phyloP scores from a whole-genome alignment of 345 rosid species.

The Barbarea vulgaris region DNA sequence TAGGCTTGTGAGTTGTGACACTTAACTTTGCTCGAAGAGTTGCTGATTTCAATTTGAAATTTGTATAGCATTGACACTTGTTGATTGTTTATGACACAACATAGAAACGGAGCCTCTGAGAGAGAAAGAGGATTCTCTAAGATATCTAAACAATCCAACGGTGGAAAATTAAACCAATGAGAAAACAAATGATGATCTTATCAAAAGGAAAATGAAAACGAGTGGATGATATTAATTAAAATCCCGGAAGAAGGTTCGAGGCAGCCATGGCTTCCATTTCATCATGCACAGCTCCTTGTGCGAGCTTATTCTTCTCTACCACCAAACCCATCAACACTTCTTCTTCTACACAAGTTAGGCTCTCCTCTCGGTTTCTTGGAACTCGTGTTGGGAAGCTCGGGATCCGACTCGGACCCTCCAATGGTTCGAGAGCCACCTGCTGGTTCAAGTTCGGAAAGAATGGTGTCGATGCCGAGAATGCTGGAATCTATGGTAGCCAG shows the following conservation, averaged over 20 bases:
- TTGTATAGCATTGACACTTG: not conserved
- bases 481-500: slow-evolving; percentile 95
- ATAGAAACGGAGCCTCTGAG: not conserved
- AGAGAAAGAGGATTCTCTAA: slow-evolving; percentile 12
- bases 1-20: slow-evolving; percentile 3
- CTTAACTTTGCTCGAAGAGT: slow-evolving; percentile 1
- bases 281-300: slow-evolving; percentile 44
- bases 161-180: slow-evolving; percentile 35
- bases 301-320: slow-evolving; percentile 28
- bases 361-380: slow-evolving; percentile 64
- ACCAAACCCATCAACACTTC: slow-evolving; percentile 42
- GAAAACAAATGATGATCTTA: slow-evolving; percentile 29
- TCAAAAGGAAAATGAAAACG: slow-evolving; percentile 1
- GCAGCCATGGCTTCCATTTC: slow-evolving; percentile 51
- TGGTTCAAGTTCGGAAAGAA: slow-evolving; percentile 90
- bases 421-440: slow-evolving; percentile 68
- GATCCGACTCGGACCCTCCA: slow-evolving; percentile 62
- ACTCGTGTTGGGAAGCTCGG: slow-evolving; percentile 32
- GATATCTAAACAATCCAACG: slow-evolving; percentile 47
- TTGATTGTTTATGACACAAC: not conserved
- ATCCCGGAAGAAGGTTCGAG: slow-evolving; percentile 4
- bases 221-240: slow-evolving; percentile 29
- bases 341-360: slow-evolving; percentile 35
- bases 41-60: not conserved
- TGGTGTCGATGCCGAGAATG: slow-evolving; percentile 95